These are phyloP conservation scores for Vaccinium myrtillus DNA, from an alignment of 148 eudicot species.

Conservation along the genomic window DNA sequence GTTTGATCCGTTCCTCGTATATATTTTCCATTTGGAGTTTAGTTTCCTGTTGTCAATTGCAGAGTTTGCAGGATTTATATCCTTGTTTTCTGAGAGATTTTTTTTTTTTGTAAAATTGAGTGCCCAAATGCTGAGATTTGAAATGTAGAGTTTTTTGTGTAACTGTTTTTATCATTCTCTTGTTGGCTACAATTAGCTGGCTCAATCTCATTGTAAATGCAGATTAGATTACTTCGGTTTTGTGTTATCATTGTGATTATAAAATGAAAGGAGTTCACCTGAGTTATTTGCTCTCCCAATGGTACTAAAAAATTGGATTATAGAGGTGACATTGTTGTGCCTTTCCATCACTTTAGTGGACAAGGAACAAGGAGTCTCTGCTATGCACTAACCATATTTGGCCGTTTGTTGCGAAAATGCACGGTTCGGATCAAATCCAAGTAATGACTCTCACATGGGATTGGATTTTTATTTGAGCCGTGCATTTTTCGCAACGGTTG, in stretches of 20 bases:
- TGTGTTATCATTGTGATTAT: neutral
- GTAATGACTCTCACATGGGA: too few relatives aligned
- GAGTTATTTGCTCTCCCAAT: neutral
- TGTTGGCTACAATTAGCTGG: neutral
- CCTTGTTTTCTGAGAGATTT: neutral
- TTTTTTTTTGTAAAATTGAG: neutral
- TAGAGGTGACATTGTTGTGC: neutral
- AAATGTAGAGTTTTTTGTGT: constrained; percentile 1
- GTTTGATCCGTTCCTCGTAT: neutral
- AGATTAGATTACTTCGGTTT: neutral
- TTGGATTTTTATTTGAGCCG: too few relatives aligned
- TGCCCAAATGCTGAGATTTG: constrained; percentile 4
- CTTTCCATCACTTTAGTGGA: neutral
- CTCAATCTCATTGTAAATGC: constrained; percentile 13
- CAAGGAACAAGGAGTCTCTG: too few relatives aligned
- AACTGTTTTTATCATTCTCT: neutral
- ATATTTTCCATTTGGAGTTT: neutral
- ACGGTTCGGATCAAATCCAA: too few relatives aligned
- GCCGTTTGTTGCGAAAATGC: too few relatives aligned
- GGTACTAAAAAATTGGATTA: neutral
- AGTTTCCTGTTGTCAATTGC: neutral
- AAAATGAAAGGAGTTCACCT: neutral
- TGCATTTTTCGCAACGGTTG: too few relatives aligned
- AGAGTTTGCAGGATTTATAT: neutral
- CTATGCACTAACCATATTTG: too few relatives aligned